Percentiles rank a stretch among this genome's conserved stretches.
Conservation (phyloP, 2,329 filamentous ascomycete species). For the Didymella lethalis region DNA sequence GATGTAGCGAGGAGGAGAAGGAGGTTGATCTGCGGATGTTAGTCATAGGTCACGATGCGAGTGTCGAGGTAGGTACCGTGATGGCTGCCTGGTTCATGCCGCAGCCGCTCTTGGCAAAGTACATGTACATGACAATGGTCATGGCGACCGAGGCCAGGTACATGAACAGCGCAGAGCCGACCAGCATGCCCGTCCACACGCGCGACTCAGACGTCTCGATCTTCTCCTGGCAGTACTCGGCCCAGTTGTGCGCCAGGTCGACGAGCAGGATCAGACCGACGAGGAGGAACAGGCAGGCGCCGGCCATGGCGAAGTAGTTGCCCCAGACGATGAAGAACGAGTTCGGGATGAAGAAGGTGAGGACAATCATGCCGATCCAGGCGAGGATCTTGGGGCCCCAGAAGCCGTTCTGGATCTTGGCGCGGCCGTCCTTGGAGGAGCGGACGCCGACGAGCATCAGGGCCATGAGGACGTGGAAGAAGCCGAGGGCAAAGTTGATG, state of each 20-base stretch:
- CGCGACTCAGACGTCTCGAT: constrained; percentile 89
- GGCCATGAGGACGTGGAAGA: constrained; percentile 90
- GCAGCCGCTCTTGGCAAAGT: constrained; percentile 84
- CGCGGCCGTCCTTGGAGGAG: constrained; percentile 85
- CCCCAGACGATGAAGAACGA: constrained; percentile 95
- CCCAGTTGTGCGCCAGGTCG: constrained; percentile 95
- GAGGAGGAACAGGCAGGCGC: constrained; percentile 91
- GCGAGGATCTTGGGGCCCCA: constrained; percentile 96
- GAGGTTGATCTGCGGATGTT: constrained; percentile 71
- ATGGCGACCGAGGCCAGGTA: constrained; percentile 89
- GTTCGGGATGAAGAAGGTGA: constrained; percentile 96
- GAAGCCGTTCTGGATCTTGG: constrained; percentile 94
- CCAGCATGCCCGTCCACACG: constrained; percentile 83
- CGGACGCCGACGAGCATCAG: constrained; percentile 85
- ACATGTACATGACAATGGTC: constrained; percentile 97
- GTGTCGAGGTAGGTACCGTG: constrained; percentile 60
- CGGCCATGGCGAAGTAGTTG: constrained; percentile 87
- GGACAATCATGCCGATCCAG: constrained; percentile 85
- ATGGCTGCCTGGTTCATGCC: constrained; percentile 97
- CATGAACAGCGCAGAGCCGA: constrained; percentile 93
- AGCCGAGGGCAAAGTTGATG: constrained; percentile 95
- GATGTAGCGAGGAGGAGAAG: constrained; percentile 83
- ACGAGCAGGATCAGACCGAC: constrained; percentile 92
- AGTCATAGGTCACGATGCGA: neutral
- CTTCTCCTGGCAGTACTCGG: constrained; percentile 91